Evolutionary conservation across 768 basidiomycete genomes (phyloP).

Genomic region (Kwoniella mangroviensis): DNA sequence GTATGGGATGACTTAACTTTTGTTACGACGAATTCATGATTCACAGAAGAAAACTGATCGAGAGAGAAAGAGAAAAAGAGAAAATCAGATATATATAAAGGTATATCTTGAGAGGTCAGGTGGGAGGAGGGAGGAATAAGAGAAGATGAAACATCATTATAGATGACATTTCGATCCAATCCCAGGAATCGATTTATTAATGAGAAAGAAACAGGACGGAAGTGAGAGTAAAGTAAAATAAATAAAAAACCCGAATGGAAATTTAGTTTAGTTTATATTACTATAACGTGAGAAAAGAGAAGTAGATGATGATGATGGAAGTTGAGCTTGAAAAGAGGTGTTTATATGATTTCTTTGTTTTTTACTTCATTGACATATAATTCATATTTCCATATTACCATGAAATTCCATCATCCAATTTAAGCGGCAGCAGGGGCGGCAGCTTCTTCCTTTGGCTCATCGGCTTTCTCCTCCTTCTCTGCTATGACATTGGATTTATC

Average conservation of each 20-base stretch:
- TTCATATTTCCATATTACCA: not conserved
- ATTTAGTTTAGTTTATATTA: not conserved
- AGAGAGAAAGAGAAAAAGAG: constrained; percentile 8
- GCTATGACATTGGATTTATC: constrained; percentile 5
- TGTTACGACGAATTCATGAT: constrained; percentile 25
- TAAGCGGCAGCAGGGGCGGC: constrained; percentile 46
- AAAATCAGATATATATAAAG: constrained; percentile 12
- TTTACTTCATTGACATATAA: constrained; percentile 6
- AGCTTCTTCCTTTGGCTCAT: constrained; percentile 49
- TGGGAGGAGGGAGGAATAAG: not conserved
- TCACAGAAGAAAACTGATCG: constrained; percentile 12
- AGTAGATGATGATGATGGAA: not conserved
- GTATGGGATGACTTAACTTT: not conserved
- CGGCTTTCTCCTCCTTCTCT: constrained; percentile 36
- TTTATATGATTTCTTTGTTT: not conserved
- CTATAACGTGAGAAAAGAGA: not conserved
- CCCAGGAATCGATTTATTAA: not conserved
- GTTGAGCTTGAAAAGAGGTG: not conserved
- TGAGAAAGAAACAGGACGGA: not conserved
- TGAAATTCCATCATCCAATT: not conserved
- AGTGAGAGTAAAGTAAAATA: not conserved
- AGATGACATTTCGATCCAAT: not conserved
- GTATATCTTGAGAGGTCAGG: not conserved
- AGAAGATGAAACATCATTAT: too few species aligned
- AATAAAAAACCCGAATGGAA: constrained; percentile 7